Base-by-base conservation (phyloP, 2,329 filamentous ascomycete genomes). In the Ploettnerulaceae sp. region DNA sequence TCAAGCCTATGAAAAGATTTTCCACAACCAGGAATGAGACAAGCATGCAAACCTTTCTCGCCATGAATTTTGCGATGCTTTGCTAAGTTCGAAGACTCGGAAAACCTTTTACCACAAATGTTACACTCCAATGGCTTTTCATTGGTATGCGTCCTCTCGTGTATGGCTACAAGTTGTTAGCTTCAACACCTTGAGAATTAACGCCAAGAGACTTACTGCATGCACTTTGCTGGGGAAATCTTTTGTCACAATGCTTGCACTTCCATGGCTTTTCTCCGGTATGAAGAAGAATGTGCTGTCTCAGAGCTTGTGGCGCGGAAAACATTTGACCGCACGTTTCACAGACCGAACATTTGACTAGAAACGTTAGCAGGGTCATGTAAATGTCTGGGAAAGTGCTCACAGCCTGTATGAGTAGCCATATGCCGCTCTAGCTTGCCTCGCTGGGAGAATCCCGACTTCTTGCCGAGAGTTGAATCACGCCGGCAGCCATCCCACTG, bases 161-260 rank as follows among this genome's bases (percentile, higher is more conserved):
- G 82, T 71, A 83, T 83, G n/a, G 80, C 78, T 81, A 53, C 7
- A 29, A 20, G 31, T 4, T 5, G 15, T 52, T 37, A 28, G 24
- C 21, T 53, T 32, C 5, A n/a, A 3, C 24, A 11, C 22, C 28
- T 37, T 6, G 14, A 3, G 24, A 15, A n/a, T 18, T 18, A 9
- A n/a, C 3, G 14, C 28, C 12, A 28, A 11, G 8, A 35, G 28
- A 54, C 59, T 52, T 72, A 82, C 79, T 84, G 17, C 82, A 67
- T 17, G 81, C 81, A 52, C 79, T 83, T 53, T 84, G 81, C 52
- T 84, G 81, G 42, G 82, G 79, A 58, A 86, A 86, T 0, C 70
- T 68, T 59, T 79, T 80, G 17, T 62, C 65, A 53, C 80, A 83
- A 26, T 59, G 56, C 34, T 52, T 52, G 41, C 82, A 86, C 31